These are phyloP conservation scores for Dactylellina parvicollis DNA, from an alignment of 2,329 filamentous ascomycete species.

Conservation along the genomic window DNA sequence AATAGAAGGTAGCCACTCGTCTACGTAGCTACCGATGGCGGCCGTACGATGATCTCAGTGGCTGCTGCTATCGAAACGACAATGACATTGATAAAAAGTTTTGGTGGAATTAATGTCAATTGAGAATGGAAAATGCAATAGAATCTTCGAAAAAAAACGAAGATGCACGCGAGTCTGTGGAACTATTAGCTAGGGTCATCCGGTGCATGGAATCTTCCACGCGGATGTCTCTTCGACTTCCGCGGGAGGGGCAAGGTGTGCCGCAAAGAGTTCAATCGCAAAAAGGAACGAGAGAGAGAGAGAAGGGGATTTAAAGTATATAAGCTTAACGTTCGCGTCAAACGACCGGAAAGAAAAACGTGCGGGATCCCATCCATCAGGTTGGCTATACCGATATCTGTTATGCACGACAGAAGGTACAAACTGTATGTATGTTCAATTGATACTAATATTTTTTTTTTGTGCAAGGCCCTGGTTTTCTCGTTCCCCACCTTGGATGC, in stretches of 20 bases:
- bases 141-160: slow-evolving; percentile 7
- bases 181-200: slow-evolving; percentile 13
- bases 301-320: slow-evolving; percentile 6
- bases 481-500: neutral
- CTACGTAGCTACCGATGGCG: too few species aligned
- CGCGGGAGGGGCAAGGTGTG: slow-evolving; percentile 19
- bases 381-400: slow-evolving; percentile 38
- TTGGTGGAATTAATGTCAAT: too few species aligned
- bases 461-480: neutral
- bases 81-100: too few species aligned
- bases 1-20: neutral
- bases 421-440: too few species aligned
- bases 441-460: too few species aligned
- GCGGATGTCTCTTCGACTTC: slow-evolving; percentile 16
- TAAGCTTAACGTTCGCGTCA: slow-evolving; percentile 42
- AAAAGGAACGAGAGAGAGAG: neutral
- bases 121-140: neutral
- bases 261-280: too few species aligned
- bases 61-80: too few species aligned
- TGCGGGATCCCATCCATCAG: slow-evolving; percentile 50
- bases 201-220: slow-evolving; percentile 24
- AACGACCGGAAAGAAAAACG: slow-evolving; percentile 33
- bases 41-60: too few species aligned
- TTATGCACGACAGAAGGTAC: slow-evolving; percentile 9
- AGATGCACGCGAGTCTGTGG: slow-evolving; percentile 36